Base-by-base conservation (phyloP, 139 green algal species). In the Parachlorella kessleri region DNA sequence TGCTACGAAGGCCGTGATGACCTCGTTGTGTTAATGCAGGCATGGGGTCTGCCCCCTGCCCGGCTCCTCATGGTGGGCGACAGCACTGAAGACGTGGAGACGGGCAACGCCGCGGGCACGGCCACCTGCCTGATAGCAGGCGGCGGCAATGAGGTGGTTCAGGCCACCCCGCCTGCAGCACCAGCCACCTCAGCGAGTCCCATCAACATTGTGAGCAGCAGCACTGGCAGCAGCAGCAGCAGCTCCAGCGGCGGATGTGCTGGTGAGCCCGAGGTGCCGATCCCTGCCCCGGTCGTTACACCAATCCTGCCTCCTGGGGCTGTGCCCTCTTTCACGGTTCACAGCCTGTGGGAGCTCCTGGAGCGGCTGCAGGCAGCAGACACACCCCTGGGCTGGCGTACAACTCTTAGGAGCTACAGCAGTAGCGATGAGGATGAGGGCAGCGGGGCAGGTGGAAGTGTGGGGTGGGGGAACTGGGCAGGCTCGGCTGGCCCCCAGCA, bases 41-140 rank as follows among this genome's bases (percentile, higher is more conserved):
- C 18, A 3, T 92, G 88, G 89, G 79, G 80, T 55, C 33, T 92
- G 36, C 41, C 32, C 23, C 89, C 90, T 21, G 68, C 42, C 6
- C 48, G 69, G 30, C 41, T 95, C 78, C 86, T 95, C 6, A 95
- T 95, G 92, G 90, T 96, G 30, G 91, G 91, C 0, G 91, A 95
- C 82, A 88, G 59, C 23, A 75, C 10, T 1, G 82, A 90, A 63
- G 85, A 90, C 23, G 83, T 90, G 70, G 85, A 90, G 70, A 84
- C 70, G 18, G 85, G 55, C 48, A 95, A 95, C 55, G 91, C 91
- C 2, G 86, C 85, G 3, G 92, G 92, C 48, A 90, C 89, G 2
- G 91, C 91, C 23, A 89, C 86, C 3, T 95, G 89, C 79, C 80
- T 93, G 3, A 85, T 94, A 2, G 85, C 84, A 21, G 87, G 86